Percentiles rank a stretch among this genome's conserved stretches.
These are phyloP conservation scores for Maudiozyma turicensis DNA, from an alignment of 805 yeast genomes.

Conservation along the genomic window DNA sequence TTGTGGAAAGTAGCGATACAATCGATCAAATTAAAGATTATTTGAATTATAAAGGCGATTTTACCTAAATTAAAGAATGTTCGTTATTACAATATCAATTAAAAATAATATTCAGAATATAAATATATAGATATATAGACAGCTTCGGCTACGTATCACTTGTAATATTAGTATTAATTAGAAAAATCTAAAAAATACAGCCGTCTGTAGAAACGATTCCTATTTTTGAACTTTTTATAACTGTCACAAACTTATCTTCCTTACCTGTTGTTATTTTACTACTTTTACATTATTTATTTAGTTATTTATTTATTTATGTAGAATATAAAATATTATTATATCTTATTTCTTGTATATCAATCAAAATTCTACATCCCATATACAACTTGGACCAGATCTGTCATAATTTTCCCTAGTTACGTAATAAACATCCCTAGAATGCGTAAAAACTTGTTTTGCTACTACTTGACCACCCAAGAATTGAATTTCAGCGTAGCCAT, in stretches of 20 bases:
- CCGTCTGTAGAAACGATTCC: no score
- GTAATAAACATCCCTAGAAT: slow-evolving; percentile 53
- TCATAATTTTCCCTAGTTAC: slow-evolving; percentile 62
- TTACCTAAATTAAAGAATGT: neutral
- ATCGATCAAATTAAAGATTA: slow-evolving; percentile 20
- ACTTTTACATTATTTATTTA: neutral
- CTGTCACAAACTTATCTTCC: no score
- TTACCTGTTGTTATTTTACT: neutral
- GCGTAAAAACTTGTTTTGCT: slow-evolving; percentile 72
- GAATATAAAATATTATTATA: neutral
- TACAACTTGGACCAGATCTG: slow-evolving; percentile 70
- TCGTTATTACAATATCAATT: neutral
- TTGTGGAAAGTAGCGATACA: slow-evolving; percentile 8
- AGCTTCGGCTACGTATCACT: neutral
- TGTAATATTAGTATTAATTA: neutral
- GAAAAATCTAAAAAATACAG: neutral
- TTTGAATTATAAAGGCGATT: slow-evolving; percentile 18
- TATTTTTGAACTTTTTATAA: no score
- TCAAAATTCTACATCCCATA: slow-evolving; percentile 55
- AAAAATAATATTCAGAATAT: neutral
- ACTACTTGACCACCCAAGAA: slow-evolving; percentile 85
- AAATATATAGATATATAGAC: neutral
- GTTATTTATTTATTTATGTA: neutral
- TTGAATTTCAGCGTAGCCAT: slow-evolving; percentile 63
- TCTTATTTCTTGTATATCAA: neutral